Conservation (phyloP, 2,329 filamentous ascomycete species). For the Pleoardoris graminearum region DNA sequence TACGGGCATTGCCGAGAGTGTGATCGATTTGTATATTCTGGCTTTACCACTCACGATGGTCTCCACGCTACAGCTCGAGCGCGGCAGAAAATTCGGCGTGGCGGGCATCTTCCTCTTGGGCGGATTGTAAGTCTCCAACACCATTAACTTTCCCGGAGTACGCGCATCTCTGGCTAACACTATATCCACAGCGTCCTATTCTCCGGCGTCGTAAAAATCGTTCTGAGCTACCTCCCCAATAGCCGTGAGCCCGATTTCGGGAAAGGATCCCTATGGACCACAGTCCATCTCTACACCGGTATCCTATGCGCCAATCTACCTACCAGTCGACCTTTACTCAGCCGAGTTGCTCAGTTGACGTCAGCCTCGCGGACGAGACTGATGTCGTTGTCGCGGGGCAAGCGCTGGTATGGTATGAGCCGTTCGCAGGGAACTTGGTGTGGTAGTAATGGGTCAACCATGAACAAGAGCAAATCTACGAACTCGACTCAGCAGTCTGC, state of each 20-base stretch:
- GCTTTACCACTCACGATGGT: not conserved
- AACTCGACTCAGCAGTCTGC: too few relatives aligned
- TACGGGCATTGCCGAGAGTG: not conserved
- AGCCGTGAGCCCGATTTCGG: not conserved
- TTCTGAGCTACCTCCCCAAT: not conserved
- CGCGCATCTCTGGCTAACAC: not conserved
- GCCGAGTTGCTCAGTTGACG: not conserved
- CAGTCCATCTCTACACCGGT: not conserved
- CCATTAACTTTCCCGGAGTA: not conserved
- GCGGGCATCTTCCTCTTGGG: constrained; percentile 3
- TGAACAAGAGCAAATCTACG: too few relatives aligned
- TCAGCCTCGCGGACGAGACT: not conserved
- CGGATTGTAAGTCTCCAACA: constrained; percentile 1
- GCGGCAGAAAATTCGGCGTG: not conserved
- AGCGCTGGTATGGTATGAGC: not conserved
- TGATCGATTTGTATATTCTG: constrained; percentile 4
- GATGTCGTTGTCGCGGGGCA: not conserved
- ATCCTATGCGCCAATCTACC: not conserved
- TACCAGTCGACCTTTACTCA: not conserved
- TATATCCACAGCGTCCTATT: not conserved
- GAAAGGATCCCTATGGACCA: not conserved
- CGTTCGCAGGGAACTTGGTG: too few relatives aligned
- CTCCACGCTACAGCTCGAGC: not conserved
- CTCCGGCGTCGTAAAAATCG: not conserved
- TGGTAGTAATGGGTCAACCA: not conserved